Conservation (phyloP, 352 stramenopile genomes). For the Phytophthora vignae region DNA sequence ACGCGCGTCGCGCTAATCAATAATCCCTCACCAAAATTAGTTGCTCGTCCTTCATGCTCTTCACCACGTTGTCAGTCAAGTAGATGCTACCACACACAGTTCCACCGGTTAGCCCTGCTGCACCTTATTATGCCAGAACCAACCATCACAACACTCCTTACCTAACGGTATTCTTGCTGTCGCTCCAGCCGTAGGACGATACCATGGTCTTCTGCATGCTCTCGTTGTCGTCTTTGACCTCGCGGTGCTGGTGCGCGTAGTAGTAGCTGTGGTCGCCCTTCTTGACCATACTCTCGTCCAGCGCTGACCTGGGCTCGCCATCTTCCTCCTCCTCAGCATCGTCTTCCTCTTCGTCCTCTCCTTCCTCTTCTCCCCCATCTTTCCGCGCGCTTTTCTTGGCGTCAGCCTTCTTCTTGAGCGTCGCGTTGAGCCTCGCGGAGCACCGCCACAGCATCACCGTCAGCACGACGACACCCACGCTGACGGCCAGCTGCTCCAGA, state of each 20-base stretch:
- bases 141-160: constrained; percentile 17
- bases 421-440: constrained; percentile 40
- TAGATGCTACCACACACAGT: constrained; percentile 62
- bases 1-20: too few species aligned
- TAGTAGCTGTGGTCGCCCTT: constrained; percentile 90
- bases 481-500: constrained; percentile 49
- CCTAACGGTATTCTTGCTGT: constrained; percentile 74
- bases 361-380: constrained; percentile 1
- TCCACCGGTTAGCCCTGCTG: constrained; percentile 1
- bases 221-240: constrained; percentile 30
- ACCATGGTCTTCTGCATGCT: constrained; percentile 61
- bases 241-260: constrained; percentile 69
- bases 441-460: constrained; percentile 51
- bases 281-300: constrained; percentile 70
- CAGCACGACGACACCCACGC: constrained; percentile 42
- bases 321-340: constrained; percentile 22
- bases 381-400: constrained; percentile 3
- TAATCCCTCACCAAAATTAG: constrained; percentile 60
- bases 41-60: constrained; percentile 63
- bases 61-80: constrained; percentile 67
- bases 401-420: constrained; percentile 39
- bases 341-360: constrained; percentile 21
- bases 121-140: background rate
- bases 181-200: constrained; percentile 84
- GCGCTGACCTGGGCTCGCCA: constrained; percentile 41